Percentiles rank a stretch among this genome's conserved stretches.
Conservation (phyloP, 2,329 filamentous ascomycete genomes). For the Fusarium sublunatum region DNA sequence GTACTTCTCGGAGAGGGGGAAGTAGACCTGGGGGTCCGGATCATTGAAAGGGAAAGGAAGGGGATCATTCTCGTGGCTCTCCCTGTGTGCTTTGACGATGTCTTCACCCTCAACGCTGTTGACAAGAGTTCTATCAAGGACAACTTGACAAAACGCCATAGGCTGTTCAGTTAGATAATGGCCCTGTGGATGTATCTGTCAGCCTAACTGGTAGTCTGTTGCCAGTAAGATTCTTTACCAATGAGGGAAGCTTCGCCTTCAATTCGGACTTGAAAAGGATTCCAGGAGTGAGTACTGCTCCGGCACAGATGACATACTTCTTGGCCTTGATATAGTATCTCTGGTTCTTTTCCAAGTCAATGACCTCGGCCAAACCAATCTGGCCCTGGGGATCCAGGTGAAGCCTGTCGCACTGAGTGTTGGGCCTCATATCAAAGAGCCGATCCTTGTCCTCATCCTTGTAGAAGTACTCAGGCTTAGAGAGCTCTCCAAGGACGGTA, state of each 20-base stretch:
- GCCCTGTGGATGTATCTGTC: neutral
- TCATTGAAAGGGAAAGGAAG: slow-evolving; percentile 10
- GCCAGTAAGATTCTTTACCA: neutral
- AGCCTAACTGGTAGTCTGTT: neutral
- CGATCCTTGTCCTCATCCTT: neutral
- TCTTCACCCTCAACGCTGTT: neutral
- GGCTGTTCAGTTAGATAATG: slow-evolving; percentile 13
- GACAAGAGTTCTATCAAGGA: neutral
- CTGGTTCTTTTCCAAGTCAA: neutral
- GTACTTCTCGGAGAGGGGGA: slow-evolving; percentile 7
- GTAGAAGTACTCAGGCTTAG: neutral
- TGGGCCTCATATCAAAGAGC: neutral
- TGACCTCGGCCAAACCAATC: neutral
- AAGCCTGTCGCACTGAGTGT: slow-evolving; percentile 11
- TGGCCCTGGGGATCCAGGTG: neutral
- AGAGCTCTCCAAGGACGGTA: slow-evolving; percentile 4
- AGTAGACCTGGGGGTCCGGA: slow-evolving; percentile 6
- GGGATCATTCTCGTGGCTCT: neutral
- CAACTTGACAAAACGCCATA: slow-evolving; percentile 8
- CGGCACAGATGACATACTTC: slow-evolving; percentile 11
- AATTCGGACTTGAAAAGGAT: slow-evolving; percentile 6
- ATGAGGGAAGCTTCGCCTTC: neutral
- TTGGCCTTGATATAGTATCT: neutral
- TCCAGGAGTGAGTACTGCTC: slow-evolving; percentile 3
- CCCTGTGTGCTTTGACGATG: neutral